These are phyloP conservation scores for Leptodontidium sp. DNA, from an alignment of 2,329 filamentous ascomycete genomes.

Conservation along the genomic window DNA sequence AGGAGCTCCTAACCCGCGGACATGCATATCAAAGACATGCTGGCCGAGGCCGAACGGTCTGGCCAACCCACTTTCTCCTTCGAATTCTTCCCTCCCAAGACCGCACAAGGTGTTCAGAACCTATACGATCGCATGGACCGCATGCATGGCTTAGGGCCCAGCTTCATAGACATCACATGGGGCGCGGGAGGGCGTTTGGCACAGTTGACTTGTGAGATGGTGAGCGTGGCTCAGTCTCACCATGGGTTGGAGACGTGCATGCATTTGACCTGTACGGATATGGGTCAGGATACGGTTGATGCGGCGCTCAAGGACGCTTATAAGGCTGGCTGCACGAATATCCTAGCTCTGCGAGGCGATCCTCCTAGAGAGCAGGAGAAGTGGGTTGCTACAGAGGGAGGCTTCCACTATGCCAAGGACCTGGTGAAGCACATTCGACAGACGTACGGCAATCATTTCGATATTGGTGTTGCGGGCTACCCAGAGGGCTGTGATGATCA, in stretches of 20 bases:
- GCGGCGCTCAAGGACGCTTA: constrained; percentile 87
- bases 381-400: constrained; percentile 87
- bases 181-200: constrained; percentile 92
- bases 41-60: constrained; percentile 80
- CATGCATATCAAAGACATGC: constrained; percentile 97
- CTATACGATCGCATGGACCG: constrained; percentile 99
- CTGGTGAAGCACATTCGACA: constrained; percentile 79
- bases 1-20: constrained; percentile 48
- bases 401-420: constrained; percentile 92
- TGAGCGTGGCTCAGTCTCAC: constrained; percentile 91
- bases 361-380: constrained; percentile 92
- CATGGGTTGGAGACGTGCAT: constrained; percentile 98
- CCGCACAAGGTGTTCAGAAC: constrained; percentile 96
- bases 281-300: constrained; percentile 92
- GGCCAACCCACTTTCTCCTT: constrained; percentile 94
- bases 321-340: constrained; percentile 96
- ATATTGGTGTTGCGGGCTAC: constrained; percentile 97
- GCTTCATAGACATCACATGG: constrained; percentile 99
- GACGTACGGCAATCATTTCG: constrained; percentile 87
- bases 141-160: constrained; percentile 93
- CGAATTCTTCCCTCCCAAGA: constrained; percentile 99
- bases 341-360: constrained; percentile 90
- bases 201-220: constrained; percentile 96
- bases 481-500: constrained; percentile 96
- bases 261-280: constrained; percentile 98